Evolutionary conservation across 2,329 filamentous ascomycete species (phyloP).

Genomic region (Ophiostoma ulmi): DNA sequence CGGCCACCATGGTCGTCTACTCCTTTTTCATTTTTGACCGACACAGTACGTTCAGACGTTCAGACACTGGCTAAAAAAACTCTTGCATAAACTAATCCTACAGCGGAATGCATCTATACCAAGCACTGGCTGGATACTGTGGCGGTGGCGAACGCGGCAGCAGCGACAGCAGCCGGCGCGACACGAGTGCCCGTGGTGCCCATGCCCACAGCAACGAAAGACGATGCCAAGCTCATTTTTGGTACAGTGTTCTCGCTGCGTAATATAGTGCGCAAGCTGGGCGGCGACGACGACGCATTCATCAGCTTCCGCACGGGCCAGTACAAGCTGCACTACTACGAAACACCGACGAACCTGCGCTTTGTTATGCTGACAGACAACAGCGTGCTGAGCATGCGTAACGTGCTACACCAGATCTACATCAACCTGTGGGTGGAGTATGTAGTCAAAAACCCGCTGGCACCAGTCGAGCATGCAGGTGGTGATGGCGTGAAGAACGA

Average conservation of each 20-base stretch:
- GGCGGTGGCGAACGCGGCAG: slow-evolving; percentile 21
- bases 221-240: slow-evolving; percentile 96
- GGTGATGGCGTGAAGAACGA: slow-evolving; percentile 67
- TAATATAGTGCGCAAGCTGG: slow-evolving; percentile 94
- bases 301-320: slow-evolving; percentile 87
- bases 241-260: slow-evolving; percentile 93
- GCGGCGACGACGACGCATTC: slow-evolving; percentile 90
- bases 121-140: slow-evolving; percentile 66
- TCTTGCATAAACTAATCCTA: neutral
- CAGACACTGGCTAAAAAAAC: too few species aligned
- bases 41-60: slow-evolving; percentile 64
- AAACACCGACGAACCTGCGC: slow-evolving; percentile 91
- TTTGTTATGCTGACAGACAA: slow-evolving; percentile 96
- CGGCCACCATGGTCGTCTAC: slow-evolving; percentile 74
- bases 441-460: slow-evolving; percentile 66
- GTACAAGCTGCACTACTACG: slow-evolving; percentile 99
- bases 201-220: slow-evolving; percentile 38
- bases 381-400: slow-evolving; percentile 80
- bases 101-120: slow-evolving; percentile 96
- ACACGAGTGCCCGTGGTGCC: slow-evolving; percentile 16
- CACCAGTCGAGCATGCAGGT: slow-evolving; percentile 63
- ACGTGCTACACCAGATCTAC: slow-evolving; percentile 95
- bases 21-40: slow-evolving; percentile 99
- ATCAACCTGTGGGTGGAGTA: slow-evolving; percentile 98
- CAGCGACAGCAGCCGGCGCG: slow-evolving; percentile 14